Conservation (phyloP, 805 yeast species). For the Alloascoidea hylecoeti region DNA sequence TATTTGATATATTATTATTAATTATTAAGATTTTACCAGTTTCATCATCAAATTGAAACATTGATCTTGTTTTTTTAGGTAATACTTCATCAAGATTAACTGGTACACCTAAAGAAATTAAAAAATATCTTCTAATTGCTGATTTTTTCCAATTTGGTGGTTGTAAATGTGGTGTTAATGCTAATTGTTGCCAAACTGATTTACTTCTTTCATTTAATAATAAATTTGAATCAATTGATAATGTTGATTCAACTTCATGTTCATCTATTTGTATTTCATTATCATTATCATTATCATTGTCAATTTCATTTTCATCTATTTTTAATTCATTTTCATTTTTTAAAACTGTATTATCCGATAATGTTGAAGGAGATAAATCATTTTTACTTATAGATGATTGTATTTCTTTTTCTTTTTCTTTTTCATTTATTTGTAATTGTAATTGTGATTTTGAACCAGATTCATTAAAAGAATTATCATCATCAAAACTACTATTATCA, state of each 20-base stretch:
- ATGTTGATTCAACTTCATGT: slow-evolving; percentile 3
- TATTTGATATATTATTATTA: slow-evolving; percentile 20
- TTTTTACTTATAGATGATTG: too few species aligned
- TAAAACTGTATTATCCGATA: slow-evolving; percentile 1
- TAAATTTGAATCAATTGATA: slow-evolving; percentile 7
- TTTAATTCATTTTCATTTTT: slow-evolving; percentile 1
- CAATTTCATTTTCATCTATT: neutral
- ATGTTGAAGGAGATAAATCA: too few species aligned
- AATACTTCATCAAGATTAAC: slow-evolving; percentile 37
- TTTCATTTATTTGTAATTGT: slow-evolving; percentile 1
- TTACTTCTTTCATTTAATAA: slow-evolving; percentile 8
- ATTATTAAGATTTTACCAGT: slow-evolving; percentile 15
- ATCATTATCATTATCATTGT: neutral
- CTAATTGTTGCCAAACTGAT: slow-evolving; percentile 21
- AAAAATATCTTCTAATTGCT: slow-evolving; percentile 36
- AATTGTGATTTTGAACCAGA: slow-evolving; percentile 2
- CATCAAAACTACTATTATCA: slow-evolving; percentile 8
- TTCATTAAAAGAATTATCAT: slow-evolving; percentile 6
- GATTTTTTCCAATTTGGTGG: slow-evolving; percentile 51
- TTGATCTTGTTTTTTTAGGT: slow-evolving; percentile 4
- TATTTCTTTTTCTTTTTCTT: too few species aligned
- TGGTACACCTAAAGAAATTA: slow-evolving; percentile 43
- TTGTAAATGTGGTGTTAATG: slow-evolving; percentile 26
- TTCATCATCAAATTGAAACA: slow-evolving; percentile 11
- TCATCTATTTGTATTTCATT: slow-evolving; percentile 6